Evolutionary conservation across 2,329 filamentous ascomycete genomes (phyloP).

Genomic region (Talaromyces funiculosus): DNA sequence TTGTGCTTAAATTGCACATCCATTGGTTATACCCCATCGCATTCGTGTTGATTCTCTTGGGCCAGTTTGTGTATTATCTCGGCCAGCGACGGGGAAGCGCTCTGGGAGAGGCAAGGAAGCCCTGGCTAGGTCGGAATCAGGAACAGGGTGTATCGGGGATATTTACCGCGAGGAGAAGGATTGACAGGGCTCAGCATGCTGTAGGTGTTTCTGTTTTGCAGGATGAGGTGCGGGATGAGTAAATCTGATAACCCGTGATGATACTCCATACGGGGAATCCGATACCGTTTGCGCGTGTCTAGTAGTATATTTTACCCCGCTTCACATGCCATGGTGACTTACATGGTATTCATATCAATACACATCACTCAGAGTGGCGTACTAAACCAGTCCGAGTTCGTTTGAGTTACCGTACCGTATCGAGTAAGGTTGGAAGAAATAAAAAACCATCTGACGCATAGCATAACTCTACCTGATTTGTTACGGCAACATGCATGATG

Average conservation of each 20-base stretch:
- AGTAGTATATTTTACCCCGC: too few relatives aligned
- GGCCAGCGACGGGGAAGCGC: constrained; percentile 57
- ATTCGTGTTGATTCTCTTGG: constrained; percentile 85
- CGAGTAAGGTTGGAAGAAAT: not conserved
- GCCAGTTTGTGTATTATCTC: constrained; percentile 81
- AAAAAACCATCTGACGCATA: too few relatives aligned
- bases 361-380: not conserved
- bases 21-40: constrained; percentile 94
- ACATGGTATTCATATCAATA: not conserved
- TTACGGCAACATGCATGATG: not conserved
- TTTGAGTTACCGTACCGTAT: too few relatives aligned
- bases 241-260: not conserved
- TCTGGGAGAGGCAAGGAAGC: constrained; percentile 85
- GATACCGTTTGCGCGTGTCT: too few relatives aligned
- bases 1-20: constrained; percentile 72
- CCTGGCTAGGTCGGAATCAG: constrained; percentile 87
- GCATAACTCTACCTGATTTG: too few relatives aligned
- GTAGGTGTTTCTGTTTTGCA: not conserved
- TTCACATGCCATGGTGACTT: not conserved
- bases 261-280: not conserved
- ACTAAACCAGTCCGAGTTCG: too few relatives aligned
- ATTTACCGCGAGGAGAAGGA: constrained; percentile 77
- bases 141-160: constrained; percentile 72
- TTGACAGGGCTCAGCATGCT: constrained; percentile 31
- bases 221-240: not conserved